Conservation (phyloP, 805 yeast species). For the Tanozyma kutaoensis region DNA sequence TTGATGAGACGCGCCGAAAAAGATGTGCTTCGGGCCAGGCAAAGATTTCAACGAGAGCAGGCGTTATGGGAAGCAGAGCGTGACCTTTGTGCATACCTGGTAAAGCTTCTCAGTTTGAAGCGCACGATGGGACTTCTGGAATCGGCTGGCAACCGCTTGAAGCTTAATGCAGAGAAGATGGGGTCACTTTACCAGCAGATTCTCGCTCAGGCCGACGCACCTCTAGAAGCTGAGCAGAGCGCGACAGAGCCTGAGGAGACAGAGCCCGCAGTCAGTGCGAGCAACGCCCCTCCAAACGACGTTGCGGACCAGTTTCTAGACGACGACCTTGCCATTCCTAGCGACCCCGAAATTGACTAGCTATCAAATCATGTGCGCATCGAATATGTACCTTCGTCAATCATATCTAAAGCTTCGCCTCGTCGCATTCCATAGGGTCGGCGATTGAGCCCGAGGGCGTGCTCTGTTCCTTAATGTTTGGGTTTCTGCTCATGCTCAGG, state of each 20-base stretch:
- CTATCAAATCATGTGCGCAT: background rate
- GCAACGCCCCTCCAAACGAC: background rate
- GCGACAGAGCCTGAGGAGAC: background rate
- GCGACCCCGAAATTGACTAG: constrained; percentile 3
- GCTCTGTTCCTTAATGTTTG: background rate
- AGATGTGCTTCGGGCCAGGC: too few species aligned
- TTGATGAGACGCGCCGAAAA: too few species aligned
- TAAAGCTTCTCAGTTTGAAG: constrained; percentile 23
- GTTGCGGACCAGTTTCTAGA: background rate
- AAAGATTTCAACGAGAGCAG: background rate
- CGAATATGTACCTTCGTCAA: background rate
- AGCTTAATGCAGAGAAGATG: constrained; percentile 19
- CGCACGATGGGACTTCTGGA: constrained; percentile 17
- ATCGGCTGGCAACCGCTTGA: constrained; percentile 15
- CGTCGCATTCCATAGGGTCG: background rate
- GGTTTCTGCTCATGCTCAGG: background rate
- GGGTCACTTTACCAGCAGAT: constrained; percentile 18
- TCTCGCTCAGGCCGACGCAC: too few species aligned
- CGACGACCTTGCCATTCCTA: background rate
- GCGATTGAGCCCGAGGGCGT: background rate
- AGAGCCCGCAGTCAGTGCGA: background rate
- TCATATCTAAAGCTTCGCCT: background rate
- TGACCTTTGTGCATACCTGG: constrained; percentile 25
- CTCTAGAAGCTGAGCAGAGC: too few species aligned
- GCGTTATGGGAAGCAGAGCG: constrained; percentile 23